phyloP scores from a whole-genome alignment of 768 basidiomycete species.

The Cystofilobasidium capitatum region DNA sequence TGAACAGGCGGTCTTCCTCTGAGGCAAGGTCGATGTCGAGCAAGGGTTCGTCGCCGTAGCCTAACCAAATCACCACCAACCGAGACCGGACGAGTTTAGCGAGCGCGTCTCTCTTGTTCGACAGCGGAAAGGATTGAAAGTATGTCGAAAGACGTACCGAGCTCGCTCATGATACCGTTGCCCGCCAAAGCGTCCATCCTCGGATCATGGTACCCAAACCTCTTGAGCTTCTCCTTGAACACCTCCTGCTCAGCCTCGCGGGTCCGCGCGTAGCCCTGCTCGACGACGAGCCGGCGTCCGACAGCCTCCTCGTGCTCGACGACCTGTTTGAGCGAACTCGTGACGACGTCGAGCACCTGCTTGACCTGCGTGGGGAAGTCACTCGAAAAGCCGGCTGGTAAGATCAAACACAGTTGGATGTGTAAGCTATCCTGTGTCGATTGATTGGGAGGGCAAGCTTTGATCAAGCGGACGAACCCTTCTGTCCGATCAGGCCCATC shows the following conservation, averaged over 20 bases:
- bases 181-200: slow-evolving; percentile 75
- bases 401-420: not conserved
- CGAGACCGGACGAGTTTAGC: not conserved
- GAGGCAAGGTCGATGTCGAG: slow-evolving; percentile 32
- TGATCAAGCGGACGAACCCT: slow-evolving; percentile 47
- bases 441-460: too few relatives aligned
- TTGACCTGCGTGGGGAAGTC: slow-evolving; percentile 19
- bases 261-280: slow-evolving; percentile 9
- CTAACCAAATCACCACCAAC: not conserved
- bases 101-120: too few relatives aligned
- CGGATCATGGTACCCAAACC: slow-evolving; percentile 77
- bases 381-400: slow-evolving; percentile 66
- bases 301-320: slow-evolving; percentile 42
- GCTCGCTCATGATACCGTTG: slow-evolving; percentile 73
- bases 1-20: slow-evolving; percentile 32
- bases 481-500: slow-evolving; percentile 90
- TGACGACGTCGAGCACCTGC: slow-evolving; percentile 64
- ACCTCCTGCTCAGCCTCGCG: slow-evolving; percentile 30
- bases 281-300: not conserved
- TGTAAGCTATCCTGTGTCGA: too few relatives aligned
- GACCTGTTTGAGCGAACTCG: slow-evolving; percentile 58
- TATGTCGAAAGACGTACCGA: slow-evolving; percentile 46
- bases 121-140: not conserved
- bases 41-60: slow-evolving; percentile 22
- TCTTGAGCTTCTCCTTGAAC: slow-evolving; percentile 44